Evolutionary conservation across 345 rosid genomes (phyloP), one percentile per base, ranked within the genome.

Genomic region (Laguncularia racemosa): DNA sequence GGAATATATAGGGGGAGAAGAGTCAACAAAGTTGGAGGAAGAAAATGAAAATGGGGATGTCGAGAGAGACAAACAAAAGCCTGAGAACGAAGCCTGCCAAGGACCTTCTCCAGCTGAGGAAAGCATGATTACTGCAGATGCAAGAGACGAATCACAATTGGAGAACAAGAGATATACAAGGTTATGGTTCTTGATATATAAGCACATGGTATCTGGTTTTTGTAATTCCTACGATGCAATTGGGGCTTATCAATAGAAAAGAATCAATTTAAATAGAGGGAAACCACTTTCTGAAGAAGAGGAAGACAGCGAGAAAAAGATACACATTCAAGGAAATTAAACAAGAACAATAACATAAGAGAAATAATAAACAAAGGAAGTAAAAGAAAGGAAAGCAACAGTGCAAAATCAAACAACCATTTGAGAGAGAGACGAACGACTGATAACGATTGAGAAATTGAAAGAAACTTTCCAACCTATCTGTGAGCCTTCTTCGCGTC

Each of bases 101-200:
- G 40, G 14, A 10, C 16, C 52, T 11, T 18, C 19, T 46, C 20
- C 38, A 55, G 50, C 61, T 55, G 75, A 70, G 50, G 70, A 64
- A 49, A 47, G 73, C 19, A 57, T 63, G 47, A 52, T 62, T 28
- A 20, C 59, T 38, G 15, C 59, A 46, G 71, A 72, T 46, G 44
- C 21, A 48, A 71, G 56, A 54, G 69, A 43, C 51, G 80, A 76
- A 53, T 56, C 61, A 59, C 70, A 58, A 52, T 18, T 60, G 56
- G 84, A 75, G 71, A 86, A 75, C 66, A 85, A 77, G 73, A 78
- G 78, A 57, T 69, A 89, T 59, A 61, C 57, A 26, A 61, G 82
- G 62, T 77, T 93, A 62, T 93, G 99, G 99, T 50, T 63, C 65
- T 56, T 89, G 58, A 66, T 93, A 73, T 76, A 85, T 69, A 76